Percentiles rank a stretch among this genome's conserved stretches.
Evolutionary conservation across 2,329 filamentous ascomycete species (phyloP).

Genomic region (Diaporthe citrichinensis): DNA sequence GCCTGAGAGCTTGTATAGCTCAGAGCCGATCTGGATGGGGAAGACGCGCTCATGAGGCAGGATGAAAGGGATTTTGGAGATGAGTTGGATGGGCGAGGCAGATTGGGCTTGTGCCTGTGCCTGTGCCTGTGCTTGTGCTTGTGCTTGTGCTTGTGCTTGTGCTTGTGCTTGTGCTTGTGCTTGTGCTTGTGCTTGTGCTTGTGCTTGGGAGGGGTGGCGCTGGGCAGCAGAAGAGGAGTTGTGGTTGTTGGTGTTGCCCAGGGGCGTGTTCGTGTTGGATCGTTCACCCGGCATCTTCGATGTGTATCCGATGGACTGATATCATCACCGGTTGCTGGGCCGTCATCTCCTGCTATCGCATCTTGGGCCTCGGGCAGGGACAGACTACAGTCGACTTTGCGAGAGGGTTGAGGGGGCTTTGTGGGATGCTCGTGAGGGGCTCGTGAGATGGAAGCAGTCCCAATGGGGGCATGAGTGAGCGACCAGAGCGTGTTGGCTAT

Average conservation of each 20-base stretch:
- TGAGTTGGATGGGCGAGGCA: slow-evolving; percentile 47
- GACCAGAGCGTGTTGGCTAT: not conserved
- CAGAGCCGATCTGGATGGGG: slow-evolving; percentile 80
- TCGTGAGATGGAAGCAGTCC: not conserved
- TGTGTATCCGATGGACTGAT: slow-evolving; percentile 6
- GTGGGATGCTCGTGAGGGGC: not conserved
- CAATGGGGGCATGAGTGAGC: not conserved
- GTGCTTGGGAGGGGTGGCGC: slow-evolving; percentile 1
- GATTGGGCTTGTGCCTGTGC: not conserved
- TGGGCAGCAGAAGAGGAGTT: slow-evolving; percentile 7
- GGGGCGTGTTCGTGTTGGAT: slow-evolving; percentile 31
- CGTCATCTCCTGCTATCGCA: slow-evolving; percentile 3
- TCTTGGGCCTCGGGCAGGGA: slow-evolving; percentile 3
- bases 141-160: not conserved
- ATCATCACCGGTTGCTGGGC: slow-evolving; percentile 18
- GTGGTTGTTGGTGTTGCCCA: slow-evolving; percentile 20
- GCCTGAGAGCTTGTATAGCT: slow-evolving; percentile 80
- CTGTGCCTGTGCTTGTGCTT: not conserved
- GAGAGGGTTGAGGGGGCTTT: not conserved
- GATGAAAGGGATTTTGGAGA: slow-evolving; percentile 67
- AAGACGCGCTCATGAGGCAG: slow-evolving; percentile 81
- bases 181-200: not conserved
- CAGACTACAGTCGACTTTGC: not conserved
- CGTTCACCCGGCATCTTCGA: slow-evolving; percentile 32
- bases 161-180: not conserved